These are phyloP conservation scores for Candida sanyaensis DNA, from an alignment of 1,139 yeast species.

Conservation along the genomic window DNA sequence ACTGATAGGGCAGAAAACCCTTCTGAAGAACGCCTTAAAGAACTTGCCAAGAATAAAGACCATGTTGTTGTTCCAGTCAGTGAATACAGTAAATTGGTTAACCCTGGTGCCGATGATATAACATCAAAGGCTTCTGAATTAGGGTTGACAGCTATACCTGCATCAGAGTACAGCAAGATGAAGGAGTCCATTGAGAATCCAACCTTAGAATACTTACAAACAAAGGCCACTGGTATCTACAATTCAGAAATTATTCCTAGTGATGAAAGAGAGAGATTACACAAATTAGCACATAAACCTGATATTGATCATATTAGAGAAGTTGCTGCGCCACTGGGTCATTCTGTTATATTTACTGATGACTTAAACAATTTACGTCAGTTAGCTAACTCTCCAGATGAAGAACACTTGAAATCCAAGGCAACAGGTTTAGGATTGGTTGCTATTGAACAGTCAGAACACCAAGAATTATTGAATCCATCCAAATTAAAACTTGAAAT, in stretches of 20 bases:
- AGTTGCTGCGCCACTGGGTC: conserved; percentile 18
- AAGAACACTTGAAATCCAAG: conserved; percentile 16
- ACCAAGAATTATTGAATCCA: conserved; percentile 22
- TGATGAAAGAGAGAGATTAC: conserved; percentile 14
- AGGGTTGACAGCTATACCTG: conserved; percentile 17
- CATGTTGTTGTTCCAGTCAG: conserved; percentile 22
- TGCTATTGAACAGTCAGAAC: conserved; percentile 19
- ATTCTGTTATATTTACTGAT: conserved; percentile 12
- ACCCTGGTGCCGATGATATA: conserved; percentile 9
- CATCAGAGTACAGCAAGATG: conserved; percentile 21
- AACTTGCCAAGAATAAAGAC: conserved; percentile 21
- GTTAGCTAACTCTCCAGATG: conserved; percentile 20
- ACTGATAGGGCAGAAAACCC: conserved; percentile 23
- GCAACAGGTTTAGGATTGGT: conserved; percentile 16
- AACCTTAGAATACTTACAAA: conserved; percentile 28
- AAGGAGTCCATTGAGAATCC: conserved; percentile 21
- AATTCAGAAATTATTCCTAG: conserved; percentile 23
- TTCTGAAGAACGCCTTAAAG: conserved; percentile 23
- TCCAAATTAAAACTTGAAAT: conserved; percentile 21
- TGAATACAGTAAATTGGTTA: conserved; percentile 14
- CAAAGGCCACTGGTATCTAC: conserved; percentile 24
- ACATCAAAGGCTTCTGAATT: conserved; percentile 12
- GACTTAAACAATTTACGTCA: conserved; percentile 16
- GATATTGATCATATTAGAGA: conserved; percentile 16
- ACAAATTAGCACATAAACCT: conserved; percentile 13